Evolutionary conservation across 2,329 filamentous ascomycete species (phyloP).

Genomic region (Cladosporium sp.): DNA sequence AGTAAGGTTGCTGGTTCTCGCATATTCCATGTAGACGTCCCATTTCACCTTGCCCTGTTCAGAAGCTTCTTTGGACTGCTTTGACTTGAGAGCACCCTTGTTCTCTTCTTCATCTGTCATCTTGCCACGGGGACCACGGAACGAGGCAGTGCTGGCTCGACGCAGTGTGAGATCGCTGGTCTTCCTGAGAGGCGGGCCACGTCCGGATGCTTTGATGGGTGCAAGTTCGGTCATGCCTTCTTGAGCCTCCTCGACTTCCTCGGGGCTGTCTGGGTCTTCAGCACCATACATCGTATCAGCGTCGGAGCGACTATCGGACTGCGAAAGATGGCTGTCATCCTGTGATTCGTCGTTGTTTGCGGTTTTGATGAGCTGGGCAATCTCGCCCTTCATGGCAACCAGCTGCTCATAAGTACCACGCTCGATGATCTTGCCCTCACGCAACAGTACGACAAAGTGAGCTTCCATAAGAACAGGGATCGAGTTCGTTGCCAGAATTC

Average conservation of each 20-base stretch:
- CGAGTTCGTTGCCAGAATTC: conserved; percentile 90
- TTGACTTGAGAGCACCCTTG: conserved; percentile 58
- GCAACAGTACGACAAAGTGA: conserved; percentile 80
- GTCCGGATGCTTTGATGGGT: conserved; percentile 57
- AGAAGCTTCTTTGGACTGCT: conserved; percentile 78
- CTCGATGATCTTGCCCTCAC: conserved; percentile 78
- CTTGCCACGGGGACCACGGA: conserved; percentile 80
- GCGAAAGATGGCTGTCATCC: conserved; percentile 30
- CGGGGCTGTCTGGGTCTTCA: conserved; percentile 47
- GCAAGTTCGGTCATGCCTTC: conserved; percentile 72
- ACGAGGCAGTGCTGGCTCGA: conserved; percentile 86
- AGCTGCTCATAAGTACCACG: conserved; percentile 87
- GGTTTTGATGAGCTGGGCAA: conserved; percentile 77
- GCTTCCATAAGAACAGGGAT: conserved; percentile 87
- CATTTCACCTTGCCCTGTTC: conserved; percentile 99
- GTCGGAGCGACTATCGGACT: conserved; percentile 40
- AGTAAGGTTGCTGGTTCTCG: conserved; percentile 83
- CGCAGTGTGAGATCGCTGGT: conserved; percentile 74
- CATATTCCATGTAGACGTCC: conserved; percentile 91
- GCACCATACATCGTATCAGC: conserved; percentile 55
- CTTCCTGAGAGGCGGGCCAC: conserved; percentile 54
- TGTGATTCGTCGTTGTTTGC: conserved; percentile 52
- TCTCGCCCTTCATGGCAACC: conserved; percentile 88
- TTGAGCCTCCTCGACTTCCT: conserved; percentile 58
- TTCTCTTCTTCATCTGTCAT: conserved; percentile 74